Base-by-base conservation (phyloP, 1,284 basidiomycete genomes). In the Fistulina hepatica region DNA sequence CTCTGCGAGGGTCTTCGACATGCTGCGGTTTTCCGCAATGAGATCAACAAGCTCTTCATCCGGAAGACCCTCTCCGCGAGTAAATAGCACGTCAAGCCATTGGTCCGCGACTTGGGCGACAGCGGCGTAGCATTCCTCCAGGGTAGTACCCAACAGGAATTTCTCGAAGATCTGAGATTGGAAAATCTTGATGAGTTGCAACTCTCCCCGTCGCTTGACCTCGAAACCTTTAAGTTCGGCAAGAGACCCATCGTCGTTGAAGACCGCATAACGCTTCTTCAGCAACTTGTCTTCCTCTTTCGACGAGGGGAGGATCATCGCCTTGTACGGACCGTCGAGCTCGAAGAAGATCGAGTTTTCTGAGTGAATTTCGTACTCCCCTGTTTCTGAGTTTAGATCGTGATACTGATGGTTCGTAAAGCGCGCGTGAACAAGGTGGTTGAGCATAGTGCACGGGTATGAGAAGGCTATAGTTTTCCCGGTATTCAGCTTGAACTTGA, bases 341-440 rank as follows among this genome's bases (percentile, higher is more conserved):
- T 99, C 95, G 66, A 99, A 98, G 67, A 98, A 99, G 61, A 99
- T 99, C n/a, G 91, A 95, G 63, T 99, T 98, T 60, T 98, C 95
- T 60, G 81, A 90, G 48, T 89, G 88, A 13, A 98, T 66, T 19
- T 71, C 67, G 62, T 97, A 97, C 41, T 78, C 73, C 17, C 92
- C 91, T 0, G 81, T 82, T 36, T 81, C 76, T 17, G 77, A 73
- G 56, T 97, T 80, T 8, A 95, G 70, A 48, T 94, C 84, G 60
- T 98, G 95, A 58, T 99, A 99, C 58, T 97, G 93, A 49, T 98
- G 77, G 55, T 99, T 98, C 41, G 95, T 99, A 63, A 97, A 98
- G 49, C 83, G 70, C 33, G 83, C 88, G 54, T 99, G 78, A 21
- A 98, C 95, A 43, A 97, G 82, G 55, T 98, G 93, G 55, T 99